A percentile compares a stretch with the other conserved stretches of the same genome.
Evolutionary conservation across 1,284 basidiomycete species (phyloP).

Genomic region (Sanghuangporus sanghuang): DNA sequence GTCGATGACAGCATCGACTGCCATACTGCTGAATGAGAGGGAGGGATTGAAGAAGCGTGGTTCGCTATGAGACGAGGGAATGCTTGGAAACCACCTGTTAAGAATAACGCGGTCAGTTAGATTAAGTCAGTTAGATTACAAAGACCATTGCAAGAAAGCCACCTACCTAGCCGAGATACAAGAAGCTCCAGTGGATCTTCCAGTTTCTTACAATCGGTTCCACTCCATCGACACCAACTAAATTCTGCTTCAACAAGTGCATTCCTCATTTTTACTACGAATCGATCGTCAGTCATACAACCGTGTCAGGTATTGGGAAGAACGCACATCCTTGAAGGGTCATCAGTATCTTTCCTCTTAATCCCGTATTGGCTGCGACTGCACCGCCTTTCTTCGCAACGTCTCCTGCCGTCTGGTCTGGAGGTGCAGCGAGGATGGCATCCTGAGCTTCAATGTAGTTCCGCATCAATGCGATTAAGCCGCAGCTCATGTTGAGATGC

Average conservation of each 20-base stretch:
- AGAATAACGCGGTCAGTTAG: conserved; percentile 4
- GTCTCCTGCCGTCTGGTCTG: background rate
- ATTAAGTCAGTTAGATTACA: conserved; percentile 58
- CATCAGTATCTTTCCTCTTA: background rate
- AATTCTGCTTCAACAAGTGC: conserved; percentile 45
- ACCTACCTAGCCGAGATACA: background rate
- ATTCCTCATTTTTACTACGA: background rate
- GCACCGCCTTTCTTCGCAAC: background rate
- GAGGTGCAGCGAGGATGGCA: background rate
- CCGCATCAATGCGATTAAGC: conserved; percentile 23
- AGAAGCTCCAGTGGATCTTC: conserved; percentile 2
- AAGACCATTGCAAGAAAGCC: conserved; percentile 19
- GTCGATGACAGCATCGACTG: background rate
- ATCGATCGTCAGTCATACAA: background rate
- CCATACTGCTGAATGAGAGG: background rate
- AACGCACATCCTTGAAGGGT: background rate
- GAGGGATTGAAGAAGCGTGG: background rate
- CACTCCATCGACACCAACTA: conserved; percentile 49
- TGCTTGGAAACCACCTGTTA: background rate
- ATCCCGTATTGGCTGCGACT: background rate
- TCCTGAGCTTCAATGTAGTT: background rate
- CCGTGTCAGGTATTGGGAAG: background rate
- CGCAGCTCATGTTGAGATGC: conserved; percentile 30
- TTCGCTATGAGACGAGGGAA: background rate
- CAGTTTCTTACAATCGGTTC: conserved; percentile 32